Base-by-base conservation (phyloP, 169 alveolate species). In the Plasmodium yoelii region DNA sequence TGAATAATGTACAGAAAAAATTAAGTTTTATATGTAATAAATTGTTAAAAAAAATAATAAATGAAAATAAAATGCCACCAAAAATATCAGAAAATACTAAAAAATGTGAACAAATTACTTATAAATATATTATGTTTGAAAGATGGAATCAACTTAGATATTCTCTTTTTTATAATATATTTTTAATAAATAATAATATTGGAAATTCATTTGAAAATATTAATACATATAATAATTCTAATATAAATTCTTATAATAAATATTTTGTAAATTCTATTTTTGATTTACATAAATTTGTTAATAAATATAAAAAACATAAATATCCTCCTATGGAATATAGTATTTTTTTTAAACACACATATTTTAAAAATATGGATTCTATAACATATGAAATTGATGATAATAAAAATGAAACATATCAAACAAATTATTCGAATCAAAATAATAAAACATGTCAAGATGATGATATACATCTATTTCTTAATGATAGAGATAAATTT, bases 91-190 rank as follows among this genome's bases (percentile, higher is more conserved):
- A 82, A 34, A 69, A 82, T 68, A 55, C 59, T n/a, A 39, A 53
- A 3, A 56, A 60, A 22, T 67, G 90, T 44, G 84, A 82, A 1
- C 67, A 82, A 42, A 65, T 82, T 12, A 82, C 72, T 2, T 82
- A 82, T 44, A 67, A 61, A 18, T 82, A 82, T 44, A 47, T 82
- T 0, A 82, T 82, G 90, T 82, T 82, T 82, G 90, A 82, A 24
- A 12, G 90, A 9, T 82, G 90, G 90, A 82, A 82, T 39, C 84
- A 65, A 8, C 57, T 82, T 13, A 51, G 90, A 39, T 82, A 68
- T 28, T 82, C 90, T 8, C 57, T 82, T 9, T 68, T 82, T 39
- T 82, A 68, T 28, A 82, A 55, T 13, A 65, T 82, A 0, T 55
- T 18, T 42, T 55, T 46, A 10, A 69, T 69, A n/a, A 69, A 69